phyloP scores from a whole-genome alignment of 2,329 filamentous ascomycete genomes.

The Sporothrix phasma region DNA sequence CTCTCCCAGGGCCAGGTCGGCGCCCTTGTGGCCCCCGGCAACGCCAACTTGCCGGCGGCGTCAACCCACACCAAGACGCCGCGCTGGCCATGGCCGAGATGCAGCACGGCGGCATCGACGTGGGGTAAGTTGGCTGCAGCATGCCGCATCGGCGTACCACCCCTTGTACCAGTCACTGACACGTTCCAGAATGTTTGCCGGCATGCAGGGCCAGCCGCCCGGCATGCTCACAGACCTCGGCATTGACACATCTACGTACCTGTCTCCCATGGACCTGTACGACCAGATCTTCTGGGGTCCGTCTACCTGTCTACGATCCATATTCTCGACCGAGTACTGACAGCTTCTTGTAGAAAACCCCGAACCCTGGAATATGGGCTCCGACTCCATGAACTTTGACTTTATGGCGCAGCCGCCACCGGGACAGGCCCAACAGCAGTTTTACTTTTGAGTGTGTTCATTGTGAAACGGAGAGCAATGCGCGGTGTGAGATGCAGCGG shows the following conservation, averaged over 20 bases:
- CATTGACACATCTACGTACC: slow-evolving; percentile 47
- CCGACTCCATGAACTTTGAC: slow-evolving; percentile 51
- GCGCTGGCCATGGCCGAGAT: slow-evolving; percentile 56
- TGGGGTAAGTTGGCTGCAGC: slow-evolving; percentile 10
- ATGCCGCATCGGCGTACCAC: background rate
- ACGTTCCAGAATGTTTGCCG: slow-evolving; percentile 21
- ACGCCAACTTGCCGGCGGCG: slow-evolving; percentile 15
- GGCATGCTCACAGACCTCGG: slow-evolving; percentile 36
- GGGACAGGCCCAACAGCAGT: slow-evolving; percentile 45
- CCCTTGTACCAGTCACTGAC: background rate
- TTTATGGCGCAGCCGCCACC: slow-evolving; percentile 50
- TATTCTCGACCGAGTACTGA: slow-evolving; percentile 1
- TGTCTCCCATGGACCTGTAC: slow-evolving; percentile 59
- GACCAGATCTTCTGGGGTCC: slow-evolving; percentile 62
- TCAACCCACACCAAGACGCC: slow-evolving; percentile 50
- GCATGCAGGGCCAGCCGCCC: slow-evolving; percentile 26
- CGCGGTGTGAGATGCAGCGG: background rate
- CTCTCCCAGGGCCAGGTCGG: slow-evolving; percentile 23
- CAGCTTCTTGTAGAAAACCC: slow-evolving; percentile 39
- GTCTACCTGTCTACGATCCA: too few relatives aligned
- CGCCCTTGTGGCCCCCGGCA: background rate
- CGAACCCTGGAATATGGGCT: slow-evolving; percentile 46
- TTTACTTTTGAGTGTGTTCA: slow-evolving; percentile 38
- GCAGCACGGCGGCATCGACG: slow-evolving; percentile 40
- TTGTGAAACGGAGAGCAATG: too few relatives aligned